A percentile compares a stretch with the other conserved stretches of the same genome.
These are phyloP conservation scores for Erysimum cheiranthoides DNA, from an alignment of 345 rosid species.

Conservation along the genomic window DNA sequence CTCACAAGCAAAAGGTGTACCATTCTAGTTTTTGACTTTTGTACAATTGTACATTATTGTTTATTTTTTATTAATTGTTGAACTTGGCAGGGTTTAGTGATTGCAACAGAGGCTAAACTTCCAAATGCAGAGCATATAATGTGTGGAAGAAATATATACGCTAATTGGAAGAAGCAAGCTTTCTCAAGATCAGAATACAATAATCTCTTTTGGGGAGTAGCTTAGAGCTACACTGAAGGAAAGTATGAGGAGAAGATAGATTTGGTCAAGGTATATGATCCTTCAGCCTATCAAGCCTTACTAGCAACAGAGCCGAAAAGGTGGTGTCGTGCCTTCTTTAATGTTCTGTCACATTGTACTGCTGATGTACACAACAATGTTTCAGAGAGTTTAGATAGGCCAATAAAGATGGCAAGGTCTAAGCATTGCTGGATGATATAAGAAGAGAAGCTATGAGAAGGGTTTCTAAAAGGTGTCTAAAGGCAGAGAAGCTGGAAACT, in stretches of 20 bases:
- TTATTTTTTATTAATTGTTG: no score
- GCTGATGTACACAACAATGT: slow-evolving; percentile 6
- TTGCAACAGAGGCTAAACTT: neutral
- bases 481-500: no score
- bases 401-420: neutral
- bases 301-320: neutral
- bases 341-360: neutral
- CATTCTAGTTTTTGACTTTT: no score
- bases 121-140: neutral
- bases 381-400: neutral
- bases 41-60: no score
- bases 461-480: neutral
- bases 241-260: neutral
- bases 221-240: neutral
- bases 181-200: neutral
- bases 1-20: no score
- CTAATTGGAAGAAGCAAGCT: neutral
- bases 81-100: neutral
- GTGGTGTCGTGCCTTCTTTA: neutral
- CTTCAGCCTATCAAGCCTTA: neutral
- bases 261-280: neutral
- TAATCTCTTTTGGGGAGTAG: neutral
- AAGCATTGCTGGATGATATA: neutral
- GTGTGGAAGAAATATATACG: slow-evolving; percentile 6
- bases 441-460: neutral